Evolutionary conservation across 2,329 filamentous ascomycete species (phyloP), one percentile per base, ranked within the genome.

Genomic region (Colletotrichum agaves): DNA sequence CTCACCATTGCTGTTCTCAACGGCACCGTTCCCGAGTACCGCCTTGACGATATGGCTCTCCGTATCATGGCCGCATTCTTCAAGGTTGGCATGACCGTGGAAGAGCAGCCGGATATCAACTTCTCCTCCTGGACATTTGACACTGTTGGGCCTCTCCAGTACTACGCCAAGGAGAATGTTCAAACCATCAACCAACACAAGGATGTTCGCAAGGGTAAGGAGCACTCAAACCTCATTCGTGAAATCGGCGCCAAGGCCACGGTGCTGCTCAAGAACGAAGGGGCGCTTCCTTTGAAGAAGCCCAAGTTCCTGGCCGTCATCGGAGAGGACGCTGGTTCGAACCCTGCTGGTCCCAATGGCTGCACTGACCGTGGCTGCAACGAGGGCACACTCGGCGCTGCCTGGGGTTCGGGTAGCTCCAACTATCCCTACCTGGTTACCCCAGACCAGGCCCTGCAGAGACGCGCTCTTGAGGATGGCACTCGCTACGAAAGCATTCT

Each of bases 11-110:
- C 93, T 1, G 90, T 98, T 5, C 79, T 97, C 72, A 98, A 98
- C 75, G 94, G 94, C 39, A 97, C 94, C 1, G 82, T 98, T 35
- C 93, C 95, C 1, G 88, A 92, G 72, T 97, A 92, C 87, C 88
- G 95, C 57, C 77, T 98, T 10, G 94, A 98, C 73, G 96, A 98
- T 75, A 97, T 97, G 91, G 93, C 89, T 5, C 91, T 93, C 78
- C 90, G 96, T 73, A 97, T 92, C 75, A 90, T 91, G 88, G 85
- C 90, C 5, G 83, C 89, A 44, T 89, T 87, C 75, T 91, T 90
- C 82, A 91, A 91, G 78, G 87, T 90, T 41, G 88, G 88, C 58
- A 82, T 84, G 70, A 84, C 81, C 0, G 72, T 88, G 2, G 78
- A 81, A 23, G 75, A 79, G 4, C 78, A 84, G 57, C 77, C 80